Conservation (phyloP, 1,139 yeast genomes). For the Meyerozyma smithsonii region DNA sequence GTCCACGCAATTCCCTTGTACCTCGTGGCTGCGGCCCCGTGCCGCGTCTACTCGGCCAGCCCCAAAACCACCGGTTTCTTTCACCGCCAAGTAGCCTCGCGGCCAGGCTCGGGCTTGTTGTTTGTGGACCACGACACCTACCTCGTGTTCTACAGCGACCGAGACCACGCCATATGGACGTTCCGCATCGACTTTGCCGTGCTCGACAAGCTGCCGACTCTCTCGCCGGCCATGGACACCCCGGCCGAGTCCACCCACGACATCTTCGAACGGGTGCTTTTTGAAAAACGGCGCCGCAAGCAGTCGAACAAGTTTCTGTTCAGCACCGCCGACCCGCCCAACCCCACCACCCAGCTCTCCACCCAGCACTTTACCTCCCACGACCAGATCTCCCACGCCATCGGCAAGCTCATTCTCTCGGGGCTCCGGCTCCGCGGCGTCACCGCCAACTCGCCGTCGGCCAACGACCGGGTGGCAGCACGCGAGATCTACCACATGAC, state of each 20-base stretch:
- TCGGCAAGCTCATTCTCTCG: constrained; percentile 33
- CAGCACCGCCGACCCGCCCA: constrained; percentile 5
- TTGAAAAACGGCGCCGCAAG: constrained; percentile 19
- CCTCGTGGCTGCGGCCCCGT: constrained; percentile 21
- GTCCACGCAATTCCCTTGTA: constrained; percentile 26
- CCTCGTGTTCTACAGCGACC: constrained; percentile 2
- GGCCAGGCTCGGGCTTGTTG: neutral
- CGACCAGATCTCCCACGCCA: constrained; percentile 32
- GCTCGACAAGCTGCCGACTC: neutral
- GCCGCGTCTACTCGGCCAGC: constrained; percentile 23
- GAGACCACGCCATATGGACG: neutral
- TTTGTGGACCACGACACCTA: neutral
- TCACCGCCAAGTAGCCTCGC: constrained; percentile 14
- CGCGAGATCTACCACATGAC: constrained; percentile 45
- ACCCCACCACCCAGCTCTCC: constrained; percentile 8
- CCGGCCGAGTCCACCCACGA: constrained; percentile 13
- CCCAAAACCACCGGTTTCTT: constrained; percentile 23
- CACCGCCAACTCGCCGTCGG: constrained; percentile 20
- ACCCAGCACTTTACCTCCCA: constrained; percentile 21
- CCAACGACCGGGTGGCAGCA: constrained; percentile 31
- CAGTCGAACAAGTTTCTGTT: constrained; percentile 13
- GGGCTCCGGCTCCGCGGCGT: constrained; percentile 43
- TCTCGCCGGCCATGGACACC: neutral
- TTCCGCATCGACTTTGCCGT: neutral
- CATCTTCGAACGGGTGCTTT: constrained; percentile 35